These are phyloP conservation scores for Boletus subcaerulescens DNA, from an alignment of 768 basidiomycete species.

Conservation along the genomic window DNA sequence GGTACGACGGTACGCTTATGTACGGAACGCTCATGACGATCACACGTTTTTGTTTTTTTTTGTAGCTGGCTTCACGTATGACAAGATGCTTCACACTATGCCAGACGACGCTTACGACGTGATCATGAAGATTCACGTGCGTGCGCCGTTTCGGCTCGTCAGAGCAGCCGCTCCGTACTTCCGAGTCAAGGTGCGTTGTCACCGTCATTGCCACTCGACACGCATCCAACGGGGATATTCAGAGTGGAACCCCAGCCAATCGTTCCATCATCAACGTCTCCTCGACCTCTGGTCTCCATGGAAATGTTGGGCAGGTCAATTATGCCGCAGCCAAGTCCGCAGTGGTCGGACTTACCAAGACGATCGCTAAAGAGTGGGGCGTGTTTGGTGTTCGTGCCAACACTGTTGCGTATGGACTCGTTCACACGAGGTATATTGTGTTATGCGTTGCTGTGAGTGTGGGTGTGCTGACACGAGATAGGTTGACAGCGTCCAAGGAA, in stretches of 20 bases:
- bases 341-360: slow-evolving; percentile 78
- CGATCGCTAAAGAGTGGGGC: slow-evolving; percentile 87
- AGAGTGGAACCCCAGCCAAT: slow-evolving; percentile 59
- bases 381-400: slow-evolving; percentile 79
- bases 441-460: background rate
- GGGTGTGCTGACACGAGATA: slow-evolving; percentile 24
- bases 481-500: slow-evolving; percentile 79
- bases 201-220: background rate
- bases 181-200: slow-evolving; percentile 58
- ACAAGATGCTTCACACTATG: slow-evolving; percentile 87
- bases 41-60: background rate
- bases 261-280: slow-evolving; percentile 81
- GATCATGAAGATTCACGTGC: slow-evolving; percentile 81
- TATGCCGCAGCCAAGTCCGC: slow-evolving; percentile 80
- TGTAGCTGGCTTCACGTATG: slow-evolving; percentile 71
- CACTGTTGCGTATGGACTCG: slow-evolving; percentile 73
- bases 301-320: slow-evolving; percentile 83
- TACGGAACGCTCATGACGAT: background rate
- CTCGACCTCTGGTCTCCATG: slow-evolving; percentile 79
- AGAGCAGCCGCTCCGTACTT: slow-evolving; percentile 83
- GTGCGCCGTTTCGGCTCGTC: slow-evolving; percentile 82
- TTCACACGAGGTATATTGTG: slow-evolving; percentile 62
- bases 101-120: slow-evolving; percentile 80
- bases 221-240: background rate
- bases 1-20: slow-evolving; percentile 35